These are phyloP conservation scores for Hanseniaspora sp. DNA, from an alignment of 1,139 yeast genomes.

Conservation along the genomic window DNA sequence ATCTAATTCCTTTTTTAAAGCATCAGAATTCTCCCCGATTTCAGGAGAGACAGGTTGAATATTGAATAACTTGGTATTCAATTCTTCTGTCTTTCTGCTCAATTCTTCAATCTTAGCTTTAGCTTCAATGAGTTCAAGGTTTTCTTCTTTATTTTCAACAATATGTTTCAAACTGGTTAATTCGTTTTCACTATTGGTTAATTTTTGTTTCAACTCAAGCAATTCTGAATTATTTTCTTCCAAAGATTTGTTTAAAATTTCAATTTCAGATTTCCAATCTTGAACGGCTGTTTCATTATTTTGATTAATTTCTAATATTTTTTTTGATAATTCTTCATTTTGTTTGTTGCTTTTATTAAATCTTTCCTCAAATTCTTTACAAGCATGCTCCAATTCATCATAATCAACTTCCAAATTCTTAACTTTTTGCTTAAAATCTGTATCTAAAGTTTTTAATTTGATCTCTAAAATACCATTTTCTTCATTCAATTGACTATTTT, in stretches of 20 bases:
- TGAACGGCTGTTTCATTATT: neutral
- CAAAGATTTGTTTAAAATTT: constrained; percentile 20
- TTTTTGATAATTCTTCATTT: constrained; percentile 37
- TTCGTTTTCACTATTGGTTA: constrained; percentile 17
- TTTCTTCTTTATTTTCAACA: constrained; percentile 12
- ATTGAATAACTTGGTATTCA: constrained; percentile 7
- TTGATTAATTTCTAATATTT: constrained; percentile 36
- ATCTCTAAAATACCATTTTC: constrained; percentile 8
- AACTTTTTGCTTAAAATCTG: constrained; percentile 9
- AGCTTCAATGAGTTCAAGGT: neutral
- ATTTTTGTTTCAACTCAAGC: constrained; percentile 16
- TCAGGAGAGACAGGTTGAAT: neutral
- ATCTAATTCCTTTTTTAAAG: constrained; percentile 25
- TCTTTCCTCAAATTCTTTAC: constrained; percentile 32
- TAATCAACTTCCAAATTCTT: constrained; percentile 18
- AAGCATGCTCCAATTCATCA: constrained; percentile 17
- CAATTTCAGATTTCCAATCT: constrained; percentile 35
- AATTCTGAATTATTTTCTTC: constrained; percentile 18
- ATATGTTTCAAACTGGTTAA: neutral
- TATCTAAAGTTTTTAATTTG: neutral
- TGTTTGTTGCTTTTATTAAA: constrained; percentile 26
- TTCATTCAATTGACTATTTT: neutral
- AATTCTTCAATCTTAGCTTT: constrained; percentile 16
- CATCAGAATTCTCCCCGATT: constrained; percentile 20
- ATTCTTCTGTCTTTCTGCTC: constrained; percentile 19